phyloP scores from a whole-genome alignment of 2,329 filamentous ascomycete species.

The Chaetomiaceae sp. region DNA sequence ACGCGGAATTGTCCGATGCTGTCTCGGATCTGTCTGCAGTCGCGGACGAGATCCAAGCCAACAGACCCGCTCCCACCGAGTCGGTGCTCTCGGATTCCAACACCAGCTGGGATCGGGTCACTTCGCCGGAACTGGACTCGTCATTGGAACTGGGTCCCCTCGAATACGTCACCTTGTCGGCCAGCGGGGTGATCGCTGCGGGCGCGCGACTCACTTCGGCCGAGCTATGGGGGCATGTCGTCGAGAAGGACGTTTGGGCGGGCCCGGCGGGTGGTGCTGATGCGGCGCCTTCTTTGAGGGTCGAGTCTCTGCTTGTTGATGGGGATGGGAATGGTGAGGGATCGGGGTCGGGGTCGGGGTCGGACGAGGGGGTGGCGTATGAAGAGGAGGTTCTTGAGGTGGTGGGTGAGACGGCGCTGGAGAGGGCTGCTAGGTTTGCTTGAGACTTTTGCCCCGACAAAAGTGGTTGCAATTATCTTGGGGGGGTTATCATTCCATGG shows the following conservation, averaged over 20 bases:
- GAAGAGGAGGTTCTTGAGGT: slow-evolving; percentile 17
- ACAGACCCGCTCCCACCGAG: neutral
- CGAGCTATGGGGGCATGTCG: neutral
- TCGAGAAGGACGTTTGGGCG: neutral
- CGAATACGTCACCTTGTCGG: neutral
- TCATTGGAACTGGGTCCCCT: neutral
- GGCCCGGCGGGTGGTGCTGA: too few relatives aligned
- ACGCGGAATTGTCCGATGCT: too few relatives aligned
- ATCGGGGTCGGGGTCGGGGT: too few relatives aligned
- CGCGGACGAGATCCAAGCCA: too few relatives aligned
- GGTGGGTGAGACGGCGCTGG: slow-evolving; percentile 15
- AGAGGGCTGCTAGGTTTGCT: slow-evolving; percentile 7
- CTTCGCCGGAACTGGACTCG: neutral
- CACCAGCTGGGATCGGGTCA: neutral
- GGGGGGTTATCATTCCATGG: neutral
- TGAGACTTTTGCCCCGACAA: too few relatives aligned
- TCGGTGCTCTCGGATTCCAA: neutral
- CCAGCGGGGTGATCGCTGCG: too few relatives aligned
- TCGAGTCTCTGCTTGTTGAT: too few relatives aligned
- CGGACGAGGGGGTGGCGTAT: slow-evolving; percentile 10
- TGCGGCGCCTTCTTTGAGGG: too few relatives aligned
- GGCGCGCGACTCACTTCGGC: neutral
- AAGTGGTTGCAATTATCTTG: neutral
- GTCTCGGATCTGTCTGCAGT: too few relatives aligned
- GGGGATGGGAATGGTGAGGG: neutral